Conservation (phyloP, 768 basidiomycete genomes). For the Russula emetica region DNA sequence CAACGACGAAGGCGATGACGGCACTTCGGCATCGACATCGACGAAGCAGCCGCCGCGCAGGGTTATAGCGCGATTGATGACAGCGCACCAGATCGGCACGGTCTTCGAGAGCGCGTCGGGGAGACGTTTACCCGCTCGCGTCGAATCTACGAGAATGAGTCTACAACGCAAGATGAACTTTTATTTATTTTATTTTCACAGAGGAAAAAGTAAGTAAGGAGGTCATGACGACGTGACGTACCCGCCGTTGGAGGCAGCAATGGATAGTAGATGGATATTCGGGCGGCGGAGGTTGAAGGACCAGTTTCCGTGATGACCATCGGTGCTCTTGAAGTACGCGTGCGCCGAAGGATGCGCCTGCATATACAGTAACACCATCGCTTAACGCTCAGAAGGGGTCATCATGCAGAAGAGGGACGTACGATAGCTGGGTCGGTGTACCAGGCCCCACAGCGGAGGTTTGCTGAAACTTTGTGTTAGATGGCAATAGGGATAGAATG, state of each 20-base stretch:
- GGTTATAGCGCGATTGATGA: slow-evolving; percentile 65
- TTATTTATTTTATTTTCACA: too few relatives aligned
- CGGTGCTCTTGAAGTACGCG: slow-evolving; percentile 91
- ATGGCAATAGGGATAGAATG: neutral
- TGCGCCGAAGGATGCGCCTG: slow-evolving; percentile 35
- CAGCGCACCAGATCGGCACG: slow-evolving; percentile 91
- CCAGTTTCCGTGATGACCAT: slow-evolving; percentile 85
- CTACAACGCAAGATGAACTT: slow-evolving; percentile 39
- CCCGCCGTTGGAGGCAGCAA: slow-evolving; percentile 56
- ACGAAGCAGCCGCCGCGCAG: slow-evolving; percentile 26
- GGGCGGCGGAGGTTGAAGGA: slow-evolving; percentile 84
- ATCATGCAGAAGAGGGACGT: slow-evolving; percentile 29
- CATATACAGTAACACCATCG: slow-evolving; percentile 28
- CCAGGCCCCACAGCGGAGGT: slow-evolving; percentile 94
- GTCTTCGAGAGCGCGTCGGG: slow-evolving; percentile 91
- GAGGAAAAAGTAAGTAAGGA: neutral
- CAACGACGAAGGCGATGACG: neutral
- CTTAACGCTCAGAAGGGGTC: slow-evolving; percentile 2
- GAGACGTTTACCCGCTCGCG: slow-evolving; percentile 86
- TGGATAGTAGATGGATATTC: slow-evolving; percentile 73
- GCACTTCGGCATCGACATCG: too few relatives aligned
- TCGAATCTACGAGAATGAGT: slow-evolving; percentile 86
- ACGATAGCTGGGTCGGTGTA: slow-evolving; percentile 73
- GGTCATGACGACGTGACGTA: slow-evolving; percentile 39
- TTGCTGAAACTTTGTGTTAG: slow-evolving; percentile 51